A percentile compares a stretch with the other conserved stretches of the same genome.
These are phyloP conservation scores for Apiospora rasikravindrae DNA, from an alignment of 2,329 filamentous ascomycete species.

Conservation along the genomic window DNA sequence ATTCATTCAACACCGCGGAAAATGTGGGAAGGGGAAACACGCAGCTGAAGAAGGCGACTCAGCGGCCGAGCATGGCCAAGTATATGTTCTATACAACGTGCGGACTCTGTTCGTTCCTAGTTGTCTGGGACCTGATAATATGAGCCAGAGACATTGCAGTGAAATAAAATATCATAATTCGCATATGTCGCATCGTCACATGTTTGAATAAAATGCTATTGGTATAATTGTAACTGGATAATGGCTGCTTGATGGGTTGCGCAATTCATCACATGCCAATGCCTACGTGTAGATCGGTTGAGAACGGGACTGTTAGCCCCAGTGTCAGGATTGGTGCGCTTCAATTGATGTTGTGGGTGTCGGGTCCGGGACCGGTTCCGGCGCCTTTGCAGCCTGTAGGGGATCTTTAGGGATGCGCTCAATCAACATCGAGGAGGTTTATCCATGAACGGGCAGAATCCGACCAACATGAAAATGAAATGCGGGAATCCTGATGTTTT, in stretches of 20 bases:
- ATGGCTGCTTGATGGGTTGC: neutral
- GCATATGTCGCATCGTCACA: neutral
- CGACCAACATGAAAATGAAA: neutral
- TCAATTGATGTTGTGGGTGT: neutral
- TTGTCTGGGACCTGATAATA: constrained; percentile 78
- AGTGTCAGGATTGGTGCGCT: constrained; percentile 7
- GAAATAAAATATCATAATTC: neutral
- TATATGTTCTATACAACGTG: constrained; percentile 83
- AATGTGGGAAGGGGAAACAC: constrained; percentile 91
- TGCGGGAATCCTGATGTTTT: neutral
- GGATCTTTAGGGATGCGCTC: neutral
- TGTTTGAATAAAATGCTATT: neutral
- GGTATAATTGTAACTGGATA: neutral
- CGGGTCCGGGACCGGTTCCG: neutral
- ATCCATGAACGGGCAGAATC: neutral
- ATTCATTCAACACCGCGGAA: constrained; percentile 80
- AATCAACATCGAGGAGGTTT: neutral
- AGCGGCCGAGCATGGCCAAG: constrained; percentile 73
- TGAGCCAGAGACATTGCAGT: constrained; percentile 31
- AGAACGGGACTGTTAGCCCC: neutral
- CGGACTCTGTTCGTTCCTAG: constrained; percentile 73
- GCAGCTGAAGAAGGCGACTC: constrained; percentile 82
- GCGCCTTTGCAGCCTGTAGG: neutral
- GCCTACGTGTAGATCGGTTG: neutral
- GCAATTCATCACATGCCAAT: constrained; percentile 2